Evolutionary conservation across 768 basidiomycete species (phyloP), one percentile per base, ranked within the genome.

Genomic region (Clavulina sp.): DNA sequence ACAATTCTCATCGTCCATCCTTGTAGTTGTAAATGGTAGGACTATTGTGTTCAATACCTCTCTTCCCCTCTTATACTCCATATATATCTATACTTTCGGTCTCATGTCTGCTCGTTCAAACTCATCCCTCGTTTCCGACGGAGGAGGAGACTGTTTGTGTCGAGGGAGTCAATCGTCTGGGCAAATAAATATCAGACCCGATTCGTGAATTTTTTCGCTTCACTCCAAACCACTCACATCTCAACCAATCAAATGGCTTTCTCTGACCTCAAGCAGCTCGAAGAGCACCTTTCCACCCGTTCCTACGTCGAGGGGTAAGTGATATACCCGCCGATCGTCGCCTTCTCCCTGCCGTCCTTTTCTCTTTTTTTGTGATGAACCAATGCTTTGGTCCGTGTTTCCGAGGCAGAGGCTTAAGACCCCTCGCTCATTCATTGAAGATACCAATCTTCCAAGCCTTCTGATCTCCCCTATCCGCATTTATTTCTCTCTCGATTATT

Each of bases 361-460:
- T 46, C 5, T n/a, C 32, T 2, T 34, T 32, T 16, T 40, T 51
- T 46, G 59, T 73, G 80, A 86, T 84, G 83, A 84, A 66, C 66
- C 63, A 59, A 69, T 64, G 82, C 82, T 83, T 83, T 86, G 86
- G 85, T 88, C 84, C 85, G 85, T 86, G 84, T 87, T 87, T 84
- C 85, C 76, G 79, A 87, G 82, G 78, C 76, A 57, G 81, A 78
- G 83, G 78, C 71, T 81, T 61, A 64, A 89, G 85, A 87, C 81
- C 75, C 84, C 80, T 81, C 77, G 75, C 67, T 68, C 67, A 70
- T 74, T 57, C 65, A 65, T 69, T 85, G 84, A 80, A 70, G 84
- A 86, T 60, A 82, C 62, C 60, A 57, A 59, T 64, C 52, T 66
- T 65, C 81, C 73, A 79, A 75, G 81, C 80, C 64, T 60, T 76